Conservation (phyloP, 208 protist species). For the Naegleria gruberi region DNA sequence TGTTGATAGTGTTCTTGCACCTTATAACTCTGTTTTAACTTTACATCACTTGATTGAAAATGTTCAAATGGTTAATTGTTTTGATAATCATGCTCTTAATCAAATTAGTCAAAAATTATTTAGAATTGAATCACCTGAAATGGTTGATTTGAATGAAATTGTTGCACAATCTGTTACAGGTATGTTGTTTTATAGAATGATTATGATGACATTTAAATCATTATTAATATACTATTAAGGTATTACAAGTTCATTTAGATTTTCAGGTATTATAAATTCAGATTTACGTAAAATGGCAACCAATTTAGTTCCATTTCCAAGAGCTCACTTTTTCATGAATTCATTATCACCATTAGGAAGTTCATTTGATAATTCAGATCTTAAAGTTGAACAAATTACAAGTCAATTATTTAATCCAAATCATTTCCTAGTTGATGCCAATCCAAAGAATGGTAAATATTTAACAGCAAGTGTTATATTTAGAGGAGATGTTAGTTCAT, state of each 20-base stretch:
- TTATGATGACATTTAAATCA: too few species aligned
- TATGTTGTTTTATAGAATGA: too few species aligned
- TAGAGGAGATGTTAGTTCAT: slow-evolving; percentile 82
- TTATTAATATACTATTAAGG: too few species aligned
- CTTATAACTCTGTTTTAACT: slow-evolving; percentile 83
- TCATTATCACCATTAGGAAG: slow-evolving; percentile 78
- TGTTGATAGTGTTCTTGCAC: slow-evolving; percentile 91
- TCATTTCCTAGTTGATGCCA: slow-evolving; percentile 88
- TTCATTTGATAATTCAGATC: slow-evolving; percentile 54
- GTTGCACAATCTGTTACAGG: slow-evolving; percentile 61
- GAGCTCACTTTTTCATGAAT: slow-evolving; percentile 94
- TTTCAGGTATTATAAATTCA: slow-evolving; percentile 81
- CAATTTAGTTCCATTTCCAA: slow-evolving; percentile 89
- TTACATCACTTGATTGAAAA: slow-evolving; percentile 58
- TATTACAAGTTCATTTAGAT: slow-evolving; percentile 82
- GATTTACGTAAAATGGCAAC: slow-evolving; percentile 87
- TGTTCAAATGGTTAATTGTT: slow-evolving; percentile 49
- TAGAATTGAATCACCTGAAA: slow-evolving; percentile 57
- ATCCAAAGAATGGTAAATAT: slow-evolving; percentile 65
- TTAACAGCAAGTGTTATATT: slow-evolving; percentile 37
- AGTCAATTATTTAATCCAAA: slow-evolving; percentile 89
- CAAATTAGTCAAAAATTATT: slow-evolving; percentile 59
- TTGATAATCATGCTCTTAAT: slow-evolving; percentile 68
- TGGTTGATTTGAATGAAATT: slow-evolving; percentile 59
- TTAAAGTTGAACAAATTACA: slow-evolving; percentile 79